Evolutionary conservation across 371 early-diverging fungal species (phyloP).

Genomic region (Dichotomocladium elegans): DNA sequence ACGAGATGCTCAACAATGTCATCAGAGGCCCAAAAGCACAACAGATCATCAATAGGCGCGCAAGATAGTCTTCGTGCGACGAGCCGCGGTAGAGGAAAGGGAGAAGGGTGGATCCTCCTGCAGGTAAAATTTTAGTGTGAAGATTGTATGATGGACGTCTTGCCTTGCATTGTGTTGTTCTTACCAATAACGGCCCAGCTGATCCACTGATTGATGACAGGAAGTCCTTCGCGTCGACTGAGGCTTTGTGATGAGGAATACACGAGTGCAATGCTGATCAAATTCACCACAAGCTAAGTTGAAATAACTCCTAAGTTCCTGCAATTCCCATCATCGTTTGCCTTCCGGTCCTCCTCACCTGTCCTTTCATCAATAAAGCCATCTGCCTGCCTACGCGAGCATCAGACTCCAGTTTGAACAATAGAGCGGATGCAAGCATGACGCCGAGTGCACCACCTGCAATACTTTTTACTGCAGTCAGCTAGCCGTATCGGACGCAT

Average conservation of each 20-base stretch:
- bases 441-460: neutral
- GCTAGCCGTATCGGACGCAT: too few species aligned
- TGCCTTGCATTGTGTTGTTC: neutral
- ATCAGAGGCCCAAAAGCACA: slow-evolving; percentile 88
- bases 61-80: slow-evolving; percentile 68
- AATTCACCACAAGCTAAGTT: slow-evolving; percentile 20
- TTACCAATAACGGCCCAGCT: slow-evolving; percentile 71
- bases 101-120: slow-evolving; percentile 54
- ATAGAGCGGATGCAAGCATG: slow-evolving; percentile 2
- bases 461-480: neutral
- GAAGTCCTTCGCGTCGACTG: slow-evolving; percentile 58
- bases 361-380: neutral
- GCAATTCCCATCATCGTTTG: too few species aligned
- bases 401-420: neutral
- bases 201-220: slow-evolving; percentile 61
- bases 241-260: slow-evolving; percentile 52
- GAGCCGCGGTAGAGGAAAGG: slow-evolving; percentile 64
- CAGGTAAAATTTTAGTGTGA: neutral
- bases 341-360: too few species aligned
- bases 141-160: neutral
- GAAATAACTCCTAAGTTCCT: too few species aligned
- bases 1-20: slow-evolving; percentile 82
- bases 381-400: neutral
- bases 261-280: slow-evolving; percentile 41
- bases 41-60: slow-evolving; percentile 76